phyloP scores from a whole-genome alignment of 2,329 filamentous ascomycete genomes.

The Penicillium brevicompactum region DNA sequence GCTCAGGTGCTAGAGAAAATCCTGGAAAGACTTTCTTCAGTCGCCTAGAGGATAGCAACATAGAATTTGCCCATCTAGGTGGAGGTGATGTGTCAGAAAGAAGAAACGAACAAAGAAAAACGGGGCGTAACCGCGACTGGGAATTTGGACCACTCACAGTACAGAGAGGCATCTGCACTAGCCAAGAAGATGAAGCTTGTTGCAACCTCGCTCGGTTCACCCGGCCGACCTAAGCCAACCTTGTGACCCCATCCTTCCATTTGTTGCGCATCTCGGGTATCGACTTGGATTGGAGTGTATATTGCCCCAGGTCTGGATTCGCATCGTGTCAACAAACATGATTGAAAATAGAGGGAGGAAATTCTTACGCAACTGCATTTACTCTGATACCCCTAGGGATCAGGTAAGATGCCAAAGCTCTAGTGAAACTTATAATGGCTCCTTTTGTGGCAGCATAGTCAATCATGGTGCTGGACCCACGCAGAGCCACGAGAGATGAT shows the following conservation, averaged over 20 bases:
- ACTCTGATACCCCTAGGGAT: constrained; percentile 60
- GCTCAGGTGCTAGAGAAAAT: not conserved
- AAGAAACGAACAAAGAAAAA: not conserved
- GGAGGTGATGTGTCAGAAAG: not conserved
- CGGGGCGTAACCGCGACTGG: not conserved
- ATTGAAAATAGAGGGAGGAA: no score
- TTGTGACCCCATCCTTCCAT: constrained; percentile 38
- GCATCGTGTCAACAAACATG: not conserved
- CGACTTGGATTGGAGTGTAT: constrained; percentile 40
- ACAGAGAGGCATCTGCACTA: constrained; percentile 36
- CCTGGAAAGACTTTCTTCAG: constrained; percentile 12
- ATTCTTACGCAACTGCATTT: constrained; percentile 47
- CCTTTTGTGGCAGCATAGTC: constrained; percentile 63
- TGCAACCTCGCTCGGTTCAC: constrained; percentile 43
- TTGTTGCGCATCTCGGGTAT: constrained; percentile 35
- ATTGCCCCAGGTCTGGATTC: constrained; percentile 34
- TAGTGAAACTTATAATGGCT: constrained; percentile 60
- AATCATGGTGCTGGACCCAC: constrained; percentile 53
- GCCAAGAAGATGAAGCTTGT: constrained; percentile 45
- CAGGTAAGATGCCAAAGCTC: constrained; percentile 55
- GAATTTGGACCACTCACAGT: constrained; percentile 30
- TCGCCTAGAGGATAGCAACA: constrained; percentile 40
- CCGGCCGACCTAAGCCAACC: constrained; percentile 35
- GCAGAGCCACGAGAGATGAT: constrained; percentile 57
- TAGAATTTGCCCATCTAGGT: constrained; percentile 37